Percentiles rank a stretch among this genome's conserved stretches.
These are phyloP conservation scores for Chrysanthemum makinoi DNA, from an alignment of 129 eudicot species.

Conservation along the genomic window DNA sequence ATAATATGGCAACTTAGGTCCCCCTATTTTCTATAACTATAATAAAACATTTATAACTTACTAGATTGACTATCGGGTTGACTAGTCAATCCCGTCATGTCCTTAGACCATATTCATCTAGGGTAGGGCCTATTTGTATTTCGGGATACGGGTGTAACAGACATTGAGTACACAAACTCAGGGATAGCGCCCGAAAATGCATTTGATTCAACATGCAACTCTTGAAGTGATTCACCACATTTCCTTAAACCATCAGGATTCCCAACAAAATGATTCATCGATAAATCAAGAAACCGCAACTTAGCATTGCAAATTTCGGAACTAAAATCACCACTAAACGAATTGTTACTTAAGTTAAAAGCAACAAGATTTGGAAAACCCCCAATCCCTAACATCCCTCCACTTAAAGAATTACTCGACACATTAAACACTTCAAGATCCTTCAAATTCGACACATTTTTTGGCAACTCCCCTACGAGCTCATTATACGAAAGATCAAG, in stretches of 20 bases:
- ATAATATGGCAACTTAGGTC: too few species aligned
- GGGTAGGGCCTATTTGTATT: too few species aligned
- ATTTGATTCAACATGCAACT: conserved; percentile 54
- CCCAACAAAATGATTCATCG: conserved; percentile 68
- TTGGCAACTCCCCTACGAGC: conserved; percentile 63
- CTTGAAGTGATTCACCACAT: conserved; percentile 58
- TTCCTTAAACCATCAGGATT: conserved; percentile 50
- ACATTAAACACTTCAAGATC: conserved; percentile 58
- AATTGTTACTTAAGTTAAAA: conserved; percentile 72
- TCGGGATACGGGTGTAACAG: too few species aligned
- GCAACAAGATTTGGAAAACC: conserved; percentile 58
- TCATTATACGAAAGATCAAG: conserved; percentile 79
- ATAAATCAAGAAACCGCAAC: conserved; percentile 67
- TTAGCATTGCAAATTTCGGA: conserved; percentile 48
- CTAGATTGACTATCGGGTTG: too few species aligned
- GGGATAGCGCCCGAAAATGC: conserved; percentile 68
- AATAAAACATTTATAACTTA: too few species aligned
- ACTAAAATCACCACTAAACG: conserved; percentile 50
- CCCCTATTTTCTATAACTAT: too few species aligned
- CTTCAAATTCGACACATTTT: conserved; percentile 52
- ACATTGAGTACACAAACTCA: conserved; percentile 56
- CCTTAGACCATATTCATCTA: too few species aligned
- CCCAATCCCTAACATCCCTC: conserved; percentile 50
- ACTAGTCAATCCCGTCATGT: too few species aligned
- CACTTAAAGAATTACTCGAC: conserved; percentile 70